Evolutionary conservation across 177 flowering plant species (phyloP).

Genomic region (Telopea speciosissima): DNA sequence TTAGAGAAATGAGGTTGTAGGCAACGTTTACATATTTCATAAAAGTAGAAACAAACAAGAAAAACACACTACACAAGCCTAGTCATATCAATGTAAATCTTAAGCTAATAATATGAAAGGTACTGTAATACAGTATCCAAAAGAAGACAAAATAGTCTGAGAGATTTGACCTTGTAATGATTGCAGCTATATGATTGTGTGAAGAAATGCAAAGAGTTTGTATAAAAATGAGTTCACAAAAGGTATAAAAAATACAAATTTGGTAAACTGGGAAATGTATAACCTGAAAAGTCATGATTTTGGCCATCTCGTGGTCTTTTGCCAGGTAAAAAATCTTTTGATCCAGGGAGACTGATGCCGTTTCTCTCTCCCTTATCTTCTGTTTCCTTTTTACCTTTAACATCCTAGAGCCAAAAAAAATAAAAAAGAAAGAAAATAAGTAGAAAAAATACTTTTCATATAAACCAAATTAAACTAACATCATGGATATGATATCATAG

Average conservation of each 20-base stretch:
- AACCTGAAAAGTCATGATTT: conserved; percentile 48
- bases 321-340: conserved; percentile 22
- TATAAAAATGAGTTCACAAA: too few relatives aligned
- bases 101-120: neutral
- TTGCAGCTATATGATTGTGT: too few relatives aligned
- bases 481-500: neutral
- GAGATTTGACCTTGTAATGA: too few relatives aligned
- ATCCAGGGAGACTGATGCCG: conserved; percentile 21
- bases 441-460: conserved; percentile 1
- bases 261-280: conserved; percentile 5
- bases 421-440: conserved; percentile 4
- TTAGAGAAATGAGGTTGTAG: neutral
- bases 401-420: conserved; percentile 34
- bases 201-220: too few relatives aligned
- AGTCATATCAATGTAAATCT: neutral
- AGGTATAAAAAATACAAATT: neutral
- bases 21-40: neutral
- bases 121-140: neutral
- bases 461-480: conserved; percentile 1
- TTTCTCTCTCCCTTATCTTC: conserved; percentile 20
- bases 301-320: conserved; percentile 43
- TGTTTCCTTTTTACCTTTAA: conserved; percentile 26
- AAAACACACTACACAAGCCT: too few relatives aligned
- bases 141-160: neutral
- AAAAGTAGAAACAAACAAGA: too few relatives aligned